Evolutionary conservation across 2,329 filamentous ascomycete species (phyloP).

Genomic region (Camillea tinctor): DNA sequence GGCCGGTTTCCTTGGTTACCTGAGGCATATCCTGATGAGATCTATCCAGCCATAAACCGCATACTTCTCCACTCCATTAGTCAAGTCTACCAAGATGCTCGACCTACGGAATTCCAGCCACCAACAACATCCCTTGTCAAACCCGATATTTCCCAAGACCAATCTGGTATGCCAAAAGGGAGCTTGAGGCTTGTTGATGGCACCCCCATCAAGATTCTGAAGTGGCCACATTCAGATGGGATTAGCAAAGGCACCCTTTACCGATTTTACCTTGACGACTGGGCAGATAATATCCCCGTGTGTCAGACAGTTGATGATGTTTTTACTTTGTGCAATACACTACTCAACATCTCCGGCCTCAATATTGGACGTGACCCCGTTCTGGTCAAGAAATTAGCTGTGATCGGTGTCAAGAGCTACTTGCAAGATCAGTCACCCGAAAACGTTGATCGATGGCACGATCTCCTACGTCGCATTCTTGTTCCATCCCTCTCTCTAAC

Average conservation of each 20-base stretch:
- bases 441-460: constrained; percentile 79
- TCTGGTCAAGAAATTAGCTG: constrained; percentile 77
- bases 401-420: constrained; percentile 78
- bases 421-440: constrained; percentile 64
- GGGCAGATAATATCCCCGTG: constrained; percentile 87
- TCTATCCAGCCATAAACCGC: constrained; percentile 74
- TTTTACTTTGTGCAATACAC: constrained; percentile 78
- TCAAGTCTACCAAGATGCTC: constrained; percentile 61
- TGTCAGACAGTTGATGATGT: constrained; percentile 91
- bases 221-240: constrained; percentile 86
- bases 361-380: constrained; percentile 83
- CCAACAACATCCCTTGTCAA: constrained; percentile 29
- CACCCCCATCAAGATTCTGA: constrained; percentile 64
- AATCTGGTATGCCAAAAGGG: constrained; percentile 67
- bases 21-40: constrained; percentile 78
- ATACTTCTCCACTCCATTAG: constrained; percentile 79
- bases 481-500: constrained; percentile 85
- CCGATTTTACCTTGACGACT: constrained; percentile 96
- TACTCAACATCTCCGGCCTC: constrained; percentile 82
- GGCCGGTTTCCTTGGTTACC: constrained; percentile 91
- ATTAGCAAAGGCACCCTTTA: constrained; percentile 77
- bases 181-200: constrained; percentile 61
- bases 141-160: constrained; percentile 53
- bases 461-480: constrained; percentile 79
- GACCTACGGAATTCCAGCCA: constrained; percentile 32